Percentiles rank a stretch among this genome's conserved stretches.
Conservation (phyloP, 208 protist species). For the Acanthamoeba culbertsoni region DNA sequence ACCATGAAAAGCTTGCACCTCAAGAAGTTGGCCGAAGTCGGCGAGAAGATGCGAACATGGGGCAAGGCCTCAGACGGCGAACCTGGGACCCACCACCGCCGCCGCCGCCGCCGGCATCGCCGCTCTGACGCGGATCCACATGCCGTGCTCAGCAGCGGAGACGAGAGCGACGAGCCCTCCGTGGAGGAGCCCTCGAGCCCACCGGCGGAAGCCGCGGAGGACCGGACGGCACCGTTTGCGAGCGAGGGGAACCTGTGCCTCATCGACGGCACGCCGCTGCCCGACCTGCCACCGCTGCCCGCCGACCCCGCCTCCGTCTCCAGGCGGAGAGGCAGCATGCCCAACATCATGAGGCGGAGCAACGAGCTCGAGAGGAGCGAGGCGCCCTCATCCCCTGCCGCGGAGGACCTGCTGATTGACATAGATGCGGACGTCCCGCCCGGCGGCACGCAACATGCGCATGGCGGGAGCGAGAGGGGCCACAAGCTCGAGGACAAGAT, state of each 20-base stretch:
- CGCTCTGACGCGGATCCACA: no score
- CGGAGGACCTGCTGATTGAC: neutral
- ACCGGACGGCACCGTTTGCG: neutral
- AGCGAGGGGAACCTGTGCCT: neutral
- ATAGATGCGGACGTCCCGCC: neutral
- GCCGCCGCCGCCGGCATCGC: neutral
- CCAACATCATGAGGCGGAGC: neutral
- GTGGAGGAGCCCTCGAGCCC: neutral
- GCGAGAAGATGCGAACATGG: constrained; percentile 19
- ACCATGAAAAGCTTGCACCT: constrained; percentile 23
- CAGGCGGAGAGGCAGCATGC: neutral
- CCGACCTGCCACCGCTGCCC: neutral
- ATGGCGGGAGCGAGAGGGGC: neutral
- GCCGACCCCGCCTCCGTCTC: neutral
- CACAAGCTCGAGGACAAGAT: neutral
- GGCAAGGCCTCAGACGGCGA: neutral
- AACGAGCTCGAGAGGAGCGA: neutral
- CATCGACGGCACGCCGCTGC: constrained; percentile 2
- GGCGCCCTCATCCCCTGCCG: neutral
- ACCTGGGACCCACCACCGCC: neutral
- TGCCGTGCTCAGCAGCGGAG: neutral
- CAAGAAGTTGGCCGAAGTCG: neutral
- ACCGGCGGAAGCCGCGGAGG: no score
- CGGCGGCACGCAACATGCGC: neutral
- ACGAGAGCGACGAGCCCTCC: neutral